Evolutionary conservation across 2,329 filamentous ascomycete species (phyloP).

Genomic region (Geosmithia putterillii): DNA sequence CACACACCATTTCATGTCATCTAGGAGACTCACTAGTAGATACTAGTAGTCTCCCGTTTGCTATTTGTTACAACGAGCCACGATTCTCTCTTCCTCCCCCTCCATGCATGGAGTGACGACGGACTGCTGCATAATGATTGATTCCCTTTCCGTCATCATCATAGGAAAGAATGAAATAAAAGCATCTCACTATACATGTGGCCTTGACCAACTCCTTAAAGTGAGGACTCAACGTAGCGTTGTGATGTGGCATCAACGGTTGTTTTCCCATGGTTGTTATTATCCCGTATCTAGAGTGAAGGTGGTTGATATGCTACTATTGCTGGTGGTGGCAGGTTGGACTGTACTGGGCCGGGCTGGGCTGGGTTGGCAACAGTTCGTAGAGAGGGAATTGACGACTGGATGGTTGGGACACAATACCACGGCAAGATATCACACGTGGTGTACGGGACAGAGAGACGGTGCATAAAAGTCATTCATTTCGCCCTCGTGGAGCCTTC

Average conservation of each 20-base stretch:
- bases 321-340: too few relatives aligned
- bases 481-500: constrained; percentile 24
- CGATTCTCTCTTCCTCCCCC: not conserved
- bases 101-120: not conserved
- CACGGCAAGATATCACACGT: not conserved
- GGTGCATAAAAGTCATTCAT: constrained; percentile 11
- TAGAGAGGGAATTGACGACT: too few relatives aligned
- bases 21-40: too few relatives aligned
- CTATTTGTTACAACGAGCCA: too few relatives aligned
- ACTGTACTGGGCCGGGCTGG: too few relatives aligned
- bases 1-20: too few relatives aligned
- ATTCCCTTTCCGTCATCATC: not conserved
- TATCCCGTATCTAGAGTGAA: too few relatives aligned
- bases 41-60: too few relatives aligned
- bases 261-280: not conserved
- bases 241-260: not conserved
- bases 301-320: too few relatives aligned
- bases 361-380: too few relatives aligned
- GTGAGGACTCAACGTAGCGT: not conserved
- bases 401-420: not conserved
- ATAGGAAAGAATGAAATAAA: not conserved
- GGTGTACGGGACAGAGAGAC: not conserved
- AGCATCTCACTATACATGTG: not conserved
- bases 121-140: not conserved
- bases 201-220: not conserved